These are phyloP conservation scores for Daldinia bambusicola DNA, from an alignment of 495 filamentous ascomycete species.

Conservation along the genomic window DNA sequence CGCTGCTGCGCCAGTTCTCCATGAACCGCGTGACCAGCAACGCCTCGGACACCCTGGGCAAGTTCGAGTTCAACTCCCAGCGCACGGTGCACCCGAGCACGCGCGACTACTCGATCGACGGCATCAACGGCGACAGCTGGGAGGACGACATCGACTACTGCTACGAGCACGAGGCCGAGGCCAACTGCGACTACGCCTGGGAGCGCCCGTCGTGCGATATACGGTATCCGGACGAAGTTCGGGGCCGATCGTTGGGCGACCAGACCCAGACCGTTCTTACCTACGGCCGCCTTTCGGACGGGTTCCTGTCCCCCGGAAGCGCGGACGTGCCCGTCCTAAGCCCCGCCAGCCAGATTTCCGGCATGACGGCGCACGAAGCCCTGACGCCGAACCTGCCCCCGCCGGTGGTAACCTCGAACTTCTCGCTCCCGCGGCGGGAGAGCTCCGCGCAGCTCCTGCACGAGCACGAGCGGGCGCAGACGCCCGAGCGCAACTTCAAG, in stretches of 20 bases:
- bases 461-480: slow-evolving; percentile 49
- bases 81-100: slow-evolving; percentile 47
- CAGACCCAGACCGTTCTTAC: slow-evolving; percentile 39
- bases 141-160: slow-evolving; percentile 95
- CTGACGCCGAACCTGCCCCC: slow-evolving; percentile 51
- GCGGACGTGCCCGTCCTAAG: slow-evolving; percentile 61
- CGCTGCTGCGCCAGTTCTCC: slow-evolving; percentile 55
- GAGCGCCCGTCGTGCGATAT: slow-evolving; percentile 63
- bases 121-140: slow-evolving; percentile 68
- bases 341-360: slow-evolving; percentile 55
- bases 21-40: slow-evolving; percentile 53
- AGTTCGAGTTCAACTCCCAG: slow-evolving; percentile 51
- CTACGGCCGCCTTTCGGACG: slow-evolving; percentile 46
- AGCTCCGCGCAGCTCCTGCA: slow-evolving; percentile 41
- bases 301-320: slow-evolving; percentile 54
- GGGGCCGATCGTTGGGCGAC: slow-evolving; percentile 40
- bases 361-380: slow-evolving; percentile 50
- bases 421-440: slow-evolving; percentile 54
- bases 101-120: slow-evolving; percentile 55
- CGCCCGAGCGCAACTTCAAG: slow-evolving; percentile 62
- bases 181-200: slow-evolving; percentile 92
- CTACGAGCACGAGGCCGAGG: slow-evolving; percentile 91
- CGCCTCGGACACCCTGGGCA: slow-evolving; percentile 58
- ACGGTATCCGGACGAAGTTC: slow-evolving; percentile 46
- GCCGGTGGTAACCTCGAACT: slow-evolving; percentile 53